Evolutionary conservation across 345 rosid genomes (phyloP).

Genomic region (Eutrema yunnanense): DNA sequence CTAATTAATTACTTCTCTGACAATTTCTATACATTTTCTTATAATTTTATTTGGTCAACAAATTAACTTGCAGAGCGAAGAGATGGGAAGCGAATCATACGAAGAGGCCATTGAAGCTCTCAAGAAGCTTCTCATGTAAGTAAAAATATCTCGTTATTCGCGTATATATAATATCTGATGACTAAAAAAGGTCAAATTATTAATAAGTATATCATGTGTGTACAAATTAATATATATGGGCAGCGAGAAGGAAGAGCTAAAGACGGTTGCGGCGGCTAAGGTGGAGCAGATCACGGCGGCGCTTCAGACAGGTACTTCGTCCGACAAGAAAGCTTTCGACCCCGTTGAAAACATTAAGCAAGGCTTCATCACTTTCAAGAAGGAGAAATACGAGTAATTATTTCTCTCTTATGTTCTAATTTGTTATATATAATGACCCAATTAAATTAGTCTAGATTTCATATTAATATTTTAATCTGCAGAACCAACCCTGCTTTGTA

Average conservation of each 20-base stretch:
- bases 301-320: slow-evolving; percentile 38
- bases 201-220: not conserved
- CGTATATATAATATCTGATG: no score
- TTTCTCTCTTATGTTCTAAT: not conserved
- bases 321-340: slow-evolving; percentile 40
- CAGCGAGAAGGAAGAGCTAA: slow-evolving; percentile 80
- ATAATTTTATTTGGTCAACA: slow-evolving; percentile 1
- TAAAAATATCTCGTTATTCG: not conserved
- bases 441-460: not conserved
- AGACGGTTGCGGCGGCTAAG: slow-evolving; percentile 64
- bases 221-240: no score
- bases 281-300: slow-evolving; percentile 74
- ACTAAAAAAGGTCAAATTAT: not conserved
- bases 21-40: not conserved
- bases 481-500: slow-evolving; percentile 72
- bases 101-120: slow-evolving; percentile 85
- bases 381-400: slow-evolving; percentile 75
- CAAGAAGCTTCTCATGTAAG: slow-evolving; percentile 74
- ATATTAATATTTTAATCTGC: slow-evolving; percentile 10
- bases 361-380: slow-evolving; percentile 86
- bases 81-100: slow-evolving; percentile 70
- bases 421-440: not conserved
- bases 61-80: slow-evolving; percentile 49
- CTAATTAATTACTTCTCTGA: not conserved
- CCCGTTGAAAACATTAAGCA: slow-evolving; percentile 60